These are phyloP conservation scores for Cryptococcus jaspeensis DNA, from an alignment of 1,284 basidiomycete species.

Conservation along the genomic window DNA sequence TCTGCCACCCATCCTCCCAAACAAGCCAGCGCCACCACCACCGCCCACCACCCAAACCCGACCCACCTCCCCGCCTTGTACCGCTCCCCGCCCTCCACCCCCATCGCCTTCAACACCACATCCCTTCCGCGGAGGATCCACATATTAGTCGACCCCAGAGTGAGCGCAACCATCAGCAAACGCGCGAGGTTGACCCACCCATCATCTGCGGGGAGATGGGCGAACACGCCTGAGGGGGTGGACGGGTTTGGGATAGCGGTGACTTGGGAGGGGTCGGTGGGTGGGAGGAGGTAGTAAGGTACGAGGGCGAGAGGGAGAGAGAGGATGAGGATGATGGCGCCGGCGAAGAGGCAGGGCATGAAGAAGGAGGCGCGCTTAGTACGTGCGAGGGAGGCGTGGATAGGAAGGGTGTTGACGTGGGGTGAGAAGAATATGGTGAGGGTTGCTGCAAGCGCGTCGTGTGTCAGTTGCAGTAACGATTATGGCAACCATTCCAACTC, in stretches of 20 bases:
- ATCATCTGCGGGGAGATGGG: slow-evolving; percentile 38
- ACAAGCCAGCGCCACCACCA: slow-evolving; percentile 37
- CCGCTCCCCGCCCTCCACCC: slow-evolving; percentile 41
- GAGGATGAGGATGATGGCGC: slow-evolving; percentile 38
- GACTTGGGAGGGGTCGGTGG: slow-evolving; percentile 3
- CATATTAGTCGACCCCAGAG: slow-evolving; percentile 37
- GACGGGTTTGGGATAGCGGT: slow-evolving; percentile 15
- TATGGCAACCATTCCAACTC: slow-evolving; percentile 12
- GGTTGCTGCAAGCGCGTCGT: slow-evolving; percentile 30
- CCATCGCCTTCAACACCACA: slow-evolving; percentile 37
- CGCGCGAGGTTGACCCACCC: slow-evolving; percentile 50
- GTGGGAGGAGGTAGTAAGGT: slow-evolving; percentile 50
- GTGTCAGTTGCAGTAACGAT: not conserved
- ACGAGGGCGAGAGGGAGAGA: slow-evolving; percentile 50
- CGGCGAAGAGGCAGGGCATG: slow-evolving; percentile 42
- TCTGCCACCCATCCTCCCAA: slow-evolving; percentile 44
- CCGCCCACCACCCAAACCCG: slow-evolving; percentile 42
- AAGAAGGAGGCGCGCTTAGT: slow-evolving; percentile 40
- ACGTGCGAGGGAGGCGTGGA: slow-evolving; percentile 43
- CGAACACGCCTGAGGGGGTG: slow-evolving; percentile 36
- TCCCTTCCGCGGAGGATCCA: slow-evolving; percentile 49
- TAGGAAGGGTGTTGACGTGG: slow-evolving; percentile 48
- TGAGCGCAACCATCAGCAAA: slow-evolving; percentile 38
- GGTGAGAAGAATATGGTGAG: slow-evolving; percentile 49
- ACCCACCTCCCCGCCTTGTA: slow-evolving; percentile 43